Conservation (phyloP, 2,329 filamentous ascomycete genomes). For the Fusarium succisae region DNA sequence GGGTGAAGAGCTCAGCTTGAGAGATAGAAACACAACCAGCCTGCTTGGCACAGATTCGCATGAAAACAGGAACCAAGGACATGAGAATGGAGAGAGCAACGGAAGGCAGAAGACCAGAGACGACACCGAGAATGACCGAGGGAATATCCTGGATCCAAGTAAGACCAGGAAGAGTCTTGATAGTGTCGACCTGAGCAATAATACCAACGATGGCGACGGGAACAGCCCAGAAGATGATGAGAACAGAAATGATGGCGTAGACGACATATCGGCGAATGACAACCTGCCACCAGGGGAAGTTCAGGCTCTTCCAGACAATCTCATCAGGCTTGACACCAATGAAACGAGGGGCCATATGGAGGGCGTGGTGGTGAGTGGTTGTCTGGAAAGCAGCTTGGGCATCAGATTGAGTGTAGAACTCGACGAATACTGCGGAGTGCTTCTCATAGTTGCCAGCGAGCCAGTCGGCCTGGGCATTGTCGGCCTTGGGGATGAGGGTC, state of each 20-base stretch:
- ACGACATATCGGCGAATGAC: constrained; percentile 74
- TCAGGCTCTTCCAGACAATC: constrained; percentile 85
- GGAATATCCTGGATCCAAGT: constrained; percentile 79
- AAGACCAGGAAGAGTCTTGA: constrained; percentile 75
- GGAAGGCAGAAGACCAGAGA: constrained; percentile 85
- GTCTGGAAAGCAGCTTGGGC: constrained; percentile 88
- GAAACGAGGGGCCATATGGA: constrained; percentile 86
- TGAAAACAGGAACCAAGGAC: constrained; percentile 77
- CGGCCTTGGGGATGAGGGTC: constrained; percentile 70
- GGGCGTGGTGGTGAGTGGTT: constrained; percentile 79
- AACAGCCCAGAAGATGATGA: constrained; percentile 87
- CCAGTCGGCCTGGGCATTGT: constrained; percentile 70
- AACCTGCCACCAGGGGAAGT: constrained; percentile 75
- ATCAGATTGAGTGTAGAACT: constrained; percentile 83
- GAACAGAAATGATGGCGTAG: constrained; percentile 71
- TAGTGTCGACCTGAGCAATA: constrained; percentile 82
- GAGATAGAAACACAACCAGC: constrained; percentile 82
- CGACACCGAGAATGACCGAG: constrained; percentile 72
- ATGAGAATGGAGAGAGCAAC: constrained; percentile 83
- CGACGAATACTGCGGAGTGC: constrained; percentile 86
- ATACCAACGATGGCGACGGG: constrained; percentile 82
- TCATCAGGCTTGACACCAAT: constrained; percentile 84
- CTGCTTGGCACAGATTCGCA: constrained; percentile 75
- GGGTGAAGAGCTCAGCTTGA: constrained; percentile 85
- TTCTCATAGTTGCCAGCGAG: constrained; percentile 70